phyloP scores from a whole-genome alignment of 306 rosid genomes.

The Ochetophila trinervis region DNA sequence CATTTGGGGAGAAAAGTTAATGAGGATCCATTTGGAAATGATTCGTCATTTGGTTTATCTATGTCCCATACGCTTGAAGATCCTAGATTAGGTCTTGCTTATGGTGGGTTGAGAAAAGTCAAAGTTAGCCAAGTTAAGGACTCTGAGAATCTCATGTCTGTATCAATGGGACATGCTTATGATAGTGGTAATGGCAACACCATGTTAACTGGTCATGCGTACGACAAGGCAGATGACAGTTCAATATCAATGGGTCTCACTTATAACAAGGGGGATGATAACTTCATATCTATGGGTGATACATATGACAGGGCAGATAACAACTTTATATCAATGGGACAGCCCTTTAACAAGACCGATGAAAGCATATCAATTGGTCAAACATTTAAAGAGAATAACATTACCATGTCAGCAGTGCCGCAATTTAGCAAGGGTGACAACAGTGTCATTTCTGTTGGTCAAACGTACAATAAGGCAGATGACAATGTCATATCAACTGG shows the following conservation, averaged over 20 bases:
- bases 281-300: conserved; percentile 32
- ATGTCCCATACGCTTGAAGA: conserved; percentile 48
- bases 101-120: conserved; percentile 67
- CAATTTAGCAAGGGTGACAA: conserved; percentile 36
- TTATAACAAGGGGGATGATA: conserved; percentile 45
- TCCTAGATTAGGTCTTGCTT: conserved; percentile 43
- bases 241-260: conserved; percentile 40
- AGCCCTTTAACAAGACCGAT: conserved; percentile 38
- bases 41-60: conserved; percentile 51
- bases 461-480: conserved; percentile 36
- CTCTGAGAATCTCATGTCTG: conserved; percentile 44
- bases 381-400: conserved; percentile 30
- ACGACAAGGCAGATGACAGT: conserved; percentile 28
- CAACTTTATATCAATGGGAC: conserved; percentile 48
- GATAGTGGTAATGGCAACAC: conserved; percentile 30
- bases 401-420: conserved; percentile 31
- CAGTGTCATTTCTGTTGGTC: conserved; percentile 46
- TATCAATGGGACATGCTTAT: conserved; percentile 40
- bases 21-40: conserved; percentile 44
- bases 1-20: conserved; percentile 44
- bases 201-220: conserved; percentile 27
- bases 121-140: conserved; percentile 71
- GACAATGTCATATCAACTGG: conserved; percentile 35
- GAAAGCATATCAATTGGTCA: conserved; percentile 25
- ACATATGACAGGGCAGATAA: conserved; percentile 42